These are phyloP conservation scores for Macaranga tanarius DNA, from an alignment of 441 rosid genomes.

Conservation along the genomic window DNA sequence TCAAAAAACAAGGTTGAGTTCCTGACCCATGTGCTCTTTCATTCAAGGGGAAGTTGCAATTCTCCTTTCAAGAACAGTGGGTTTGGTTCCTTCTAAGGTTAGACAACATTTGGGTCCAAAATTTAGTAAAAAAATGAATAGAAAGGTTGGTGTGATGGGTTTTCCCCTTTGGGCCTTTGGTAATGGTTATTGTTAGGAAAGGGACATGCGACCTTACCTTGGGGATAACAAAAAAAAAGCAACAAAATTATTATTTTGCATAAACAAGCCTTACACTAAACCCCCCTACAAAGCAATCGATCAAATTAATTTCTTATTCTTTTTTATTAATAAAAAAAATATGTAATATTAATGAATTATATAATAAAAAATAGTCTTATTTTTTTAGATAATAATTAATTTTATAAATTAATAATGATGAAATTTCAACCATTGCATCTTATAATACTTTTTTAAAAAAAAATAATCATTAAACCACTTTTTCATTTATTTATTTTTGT, in stretches of 20 bases:
- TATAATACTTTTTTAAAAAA: not conserved
- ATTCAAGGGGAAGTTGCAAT: not conserved
- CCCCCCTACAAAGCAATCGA: too few relatives aligned
- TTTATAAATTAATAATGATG: too few relatives aligned
- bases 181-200: not conserved
- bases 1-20: not conserved
- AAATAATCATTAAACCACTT: not conserved
- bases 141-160: conserved; percentile 1
- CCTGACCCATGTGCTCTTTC: not conserved
- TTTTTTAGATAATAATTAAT: too few relatives aligned
- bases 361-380: too few relatives aligned
- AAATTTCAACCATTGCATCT: not conserved
- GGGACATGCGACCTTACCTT: not conserved
- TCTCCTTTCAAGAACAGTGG: not conserved
- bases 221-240: not conserved
- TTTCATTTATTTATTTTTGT: not conserved
- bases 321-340: too few relatives aligned
- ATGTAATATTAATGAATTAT: too few relatives aligned
- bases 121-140: not conserved
- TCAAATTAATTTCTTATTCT: too few relatives aligned
- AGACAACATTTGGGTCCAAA: conserved; percentile 3
- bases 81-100: not conserved
- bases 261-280: too few relatives aligned
- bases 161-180: not conserved
- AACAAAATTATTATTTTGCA: too few relatives aligned